Evolutionary conservation across 306 rosid species (phyloP).

Genomic region (Acacia confusa): DNA sequence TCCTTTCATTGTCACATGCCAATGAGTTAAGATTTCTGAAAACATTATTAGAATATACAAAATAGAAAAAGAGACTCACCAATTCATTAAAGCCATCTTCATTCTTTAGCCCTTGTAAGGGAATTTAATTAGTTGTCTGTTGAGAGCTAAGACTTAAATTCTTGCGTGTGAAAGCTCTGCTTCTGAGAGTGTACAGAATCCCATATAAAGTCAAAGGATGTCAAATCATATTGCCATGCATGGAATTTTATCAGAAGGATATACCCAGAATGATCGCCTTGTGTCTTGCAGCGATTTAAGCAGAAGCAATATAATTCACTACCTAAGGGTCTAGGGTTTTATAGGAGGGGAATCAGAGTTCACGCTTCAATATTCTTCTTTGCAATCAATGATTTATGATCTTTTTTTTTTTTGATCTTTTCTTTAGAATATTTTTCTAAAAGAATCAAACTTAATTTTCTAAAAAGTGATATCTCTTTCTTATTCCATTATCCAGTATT

Average conservation of each 20-base stretch:
- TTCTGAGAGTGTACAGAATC: slow-evolving; percentile 34
- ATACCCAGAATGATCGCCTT: slow-evolving; percentile 39
- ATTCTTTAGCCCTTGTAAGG: slow-evolving; percentile 30
- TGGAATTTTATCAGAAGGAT: slow-evolving; percentile 31
- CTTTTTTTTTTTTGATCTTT: background rate
- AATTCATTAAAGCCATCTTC: slow-evolving; percentile 42
- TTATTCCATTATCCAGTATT: too few species aligned
- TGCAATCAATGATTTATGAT: background rate
- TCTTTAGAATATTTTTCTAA: background rate
- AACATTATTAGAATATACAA: slow-evolving; percentile 4
- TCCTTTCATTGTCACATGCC: slow-evolving; percentile 50
- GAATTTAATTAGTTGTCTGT: slow-evolving; percentile 37
- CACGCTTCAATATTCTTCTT: slow-evolving; percentile 30
- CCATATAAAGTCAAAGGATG: slow-evolving; percentile 39
- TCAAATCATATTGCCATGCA: slow-evolving; percentile 41
- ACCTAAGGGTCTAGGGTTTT: slow-evolving; percentile 51
- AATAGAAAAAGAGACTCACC: slow-evolving; percentile 17
- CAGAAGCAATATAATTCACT: slow-evolving; percentile 18
- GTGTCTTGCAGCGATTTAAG: slow-evolving; percentile 42
- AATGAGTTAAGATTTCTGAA: slow-evolving; percentile 27
- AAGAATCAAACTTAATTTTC: background rate
- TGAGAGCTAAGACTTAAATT: slow-evolving; percentile 38
- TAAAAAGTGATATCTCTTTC: background rate
- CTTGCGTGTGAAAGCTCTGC: slow-evolving; percentile 31
- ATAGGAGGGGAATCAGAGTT: slow-evolving; percentile 32